Conservation (phyloP, 2,329 filamentous ascomycete genomes). For the Pyrenophora tritici-repentis region DNA sequence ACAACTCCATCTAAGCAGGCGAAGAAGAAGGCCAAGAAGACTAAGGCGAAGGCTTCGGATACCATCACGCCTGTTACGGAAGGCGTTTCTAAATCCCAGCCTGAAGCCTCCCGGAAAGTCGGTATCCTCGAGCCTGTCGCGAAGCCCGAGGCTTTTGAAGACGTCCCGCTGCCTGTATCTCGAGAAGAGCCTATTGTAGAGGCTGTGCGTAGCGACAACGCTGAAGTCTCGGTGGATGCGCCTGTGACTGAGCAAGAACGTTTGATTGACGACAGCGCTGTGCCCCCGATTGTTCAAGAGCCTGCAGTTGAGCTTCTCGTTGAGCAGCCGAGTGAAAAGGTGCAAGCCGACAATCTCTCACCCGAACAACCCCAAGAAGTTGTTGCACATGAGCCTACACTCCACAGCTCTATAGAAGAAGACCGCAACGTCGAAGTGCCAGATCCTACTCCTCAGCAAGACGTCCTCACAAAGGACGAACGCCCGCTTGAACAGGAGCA, state of each 20-base stretch:
- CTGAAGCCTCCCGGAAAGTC: conserved; percentile 2
- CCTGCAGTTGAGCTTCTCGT: not conserved
- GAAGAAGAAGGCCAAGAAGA: conserved; percentile 40
- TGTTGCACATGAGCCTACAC: not conserved
- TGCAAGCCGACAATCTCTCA: not conserved
- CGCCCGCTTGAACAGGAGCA: conserved; percentile 5
- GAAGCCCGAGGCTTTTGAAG: not conserved
- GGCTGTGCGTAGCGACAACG: not conserved
- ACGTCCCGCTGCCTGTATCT: not conserved
- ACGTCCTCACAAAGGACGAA: conserved; percentile 1
- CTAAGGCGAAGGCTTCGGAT: conserved; percentile 26
- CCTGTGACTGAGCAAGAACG: conserved; percentile 19
- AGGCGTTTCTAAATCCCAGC: not conserved
- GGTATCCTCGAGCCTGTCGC: not conserved
- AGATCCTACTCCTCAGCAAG: not conserved
- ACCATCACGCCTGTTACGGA: conserved; percentile 18
- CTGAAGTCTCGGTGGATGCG: conserved; percentile 10
- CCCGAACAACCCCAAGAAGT: not conserved
- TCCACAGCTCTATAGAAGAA: not conserved
- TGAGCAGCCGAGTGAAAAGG: not conserved
- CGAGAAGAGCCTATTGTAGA: conserved; percentile 9
- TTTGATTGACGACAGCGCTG: conserved; percentile 12
- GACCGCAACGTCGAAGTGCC: not conserved
- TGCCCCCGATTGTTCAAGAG: conserved; percentile 1
- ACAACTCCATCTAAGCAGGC: conserved; percentile 28